Conservation (phyloP, 2,329 filamentous ascomycete species). For the Orbilia quercus region DNA sequence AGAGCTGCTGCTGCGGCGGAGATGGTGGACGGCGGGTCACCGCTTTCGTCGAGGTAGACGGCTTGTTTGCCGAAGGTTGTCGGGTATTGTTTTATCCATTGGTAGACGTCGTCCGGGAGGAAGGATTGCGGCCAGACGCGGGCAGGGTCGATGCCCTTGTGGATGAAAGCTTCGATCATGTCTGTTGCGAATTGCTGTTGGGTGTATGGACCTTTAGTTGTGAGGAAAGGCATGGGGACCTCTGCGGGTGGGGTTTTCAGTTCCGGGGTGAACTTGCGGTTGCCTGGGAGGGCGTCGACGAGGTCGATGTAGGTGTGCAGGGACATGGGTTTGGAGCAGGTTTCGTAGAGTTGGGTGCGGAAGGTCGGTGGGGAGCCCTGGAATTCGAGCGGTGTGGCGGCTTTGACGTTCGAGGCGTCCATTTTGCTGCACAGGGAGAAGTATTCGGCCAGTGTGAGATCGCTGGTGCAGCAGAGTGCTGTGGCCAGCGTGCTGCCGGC, state of each 20-base stretch:
- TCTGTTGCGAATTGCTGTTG: slow-evolving; percentile 74
- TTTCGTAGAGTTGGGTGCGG: slow-evolving; percentile 74
- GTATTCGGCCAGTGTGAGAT: slow-evolving; percentile 76
- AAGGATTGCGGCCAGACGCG: slow-evolving; percentile 75
- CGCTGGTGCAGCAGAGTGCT: slow-evolving; percentile 77
- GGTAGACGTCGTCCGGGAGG: slow-evolving; percentile 72
- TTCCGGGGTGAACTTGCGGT: slow-evolving; percentile 74
- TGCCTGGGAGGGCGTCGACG: slow-evolving; percentile 67
- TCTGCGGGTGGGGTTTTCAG: slow-evolving; percentile 71
- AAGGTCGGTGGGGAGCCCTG: slow-evolving; percentile 71
- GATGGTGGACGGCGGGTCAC: slow-evolving; percentile 68
- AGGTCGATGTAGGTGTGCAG: slow-evolving; percentile 73
- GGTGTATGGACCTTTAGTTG: slow-evolving; percentile 68
- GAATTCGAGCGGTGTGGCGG: slow-evolving; percentile 70
- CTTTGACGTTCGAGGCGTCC: slow-evolving; percentile 72
- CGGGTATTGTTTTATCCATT: slow-evolving; percentile 74
- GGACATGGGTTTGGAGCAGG: slow-evolving; percentile 72
- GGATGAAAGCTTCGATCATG: slow-evolving; percentile 71
- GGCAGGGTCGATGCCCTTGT: slow-evolving; percentile 67
- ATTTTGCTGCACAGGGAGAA: slow-evolving; percentile 76
- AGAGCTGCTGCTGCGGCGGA: slow-evolving; percentile 70
- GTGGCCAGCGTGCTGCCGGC: slow-evolving; percentile 67
- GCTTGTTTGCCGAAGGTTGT: slow-evolving; percentile 71
- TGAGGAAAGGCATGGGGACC: slow-evolving; percentile 76
- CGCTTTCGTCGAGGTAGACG: slow-evolving; percentile 74